Evolutionary conservation across 495 filamentous ascomycete species (phyloP).

Genomic region (Schizothecium vesticola): DNA sequence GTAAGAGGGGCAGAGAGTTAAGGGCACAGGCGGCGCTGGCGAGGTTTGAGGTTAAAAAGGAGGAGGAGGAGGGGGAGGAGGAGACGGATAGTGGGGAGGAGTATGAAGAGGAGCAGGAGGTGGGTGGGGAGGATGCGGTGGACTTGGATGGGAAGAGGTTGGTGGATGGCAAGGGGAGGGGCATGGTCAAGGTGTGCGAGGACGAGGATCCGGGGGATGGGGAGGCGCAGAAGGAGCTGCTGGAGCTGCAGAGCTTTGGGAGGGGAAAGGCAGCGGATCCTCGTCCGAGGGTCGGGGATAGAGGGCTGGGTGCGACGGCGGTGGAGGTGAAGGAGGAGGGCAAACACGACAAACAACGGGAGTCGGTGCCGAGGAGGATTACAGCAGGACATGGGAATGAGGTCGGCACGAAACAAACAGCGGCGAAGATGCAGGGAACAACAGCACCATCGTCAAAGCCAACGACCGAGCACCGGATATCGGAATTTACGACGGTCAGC

Average conservation of each 20-base stretch:
- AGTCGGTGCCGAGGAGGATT: not conserved
- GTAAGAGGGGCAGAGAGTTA: conserved; percentile 64
- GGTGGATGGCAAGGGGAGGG: conserved; percentile 54
- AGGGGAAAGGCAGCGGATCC: not conserved
- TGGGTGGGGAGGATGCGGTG: conserved; percentile 33
- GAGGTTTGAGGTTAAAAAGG: conserved; percentile 58
- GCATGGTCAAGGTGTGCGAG: conserved; percentile 65
- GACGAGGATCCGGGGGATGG: conserved; percentile 59
- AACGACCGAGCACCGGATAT: not conserved
- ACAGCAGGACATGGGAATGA: not conserved
- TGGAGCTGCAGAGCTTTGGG: conserved; percentile 44
- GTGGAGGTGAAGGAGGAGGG: conserved; percentile 3
- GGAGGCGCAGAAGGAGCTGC: conserved; percentile 56
- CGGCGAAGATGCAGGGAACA: not conserved
- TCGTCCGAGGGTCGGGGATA: not conserved
- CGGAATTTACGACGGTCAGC: not conserved
- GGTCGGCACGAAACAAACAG: not conserved
- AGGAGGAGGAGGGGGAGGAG: conserved; percentile 28
- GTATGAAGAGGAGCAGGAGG: conserved; percentile 37
- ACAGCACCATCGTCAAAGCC: not conserved
- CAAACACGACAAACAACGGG: not conserved
- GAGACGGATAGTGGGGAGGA: conserved; percentile 32
- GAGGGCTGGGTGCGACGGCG: not conserved
- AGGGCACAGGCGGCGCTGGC: conserved; percentile 71
- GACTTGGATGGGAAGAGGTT: conserved; percentile 57